Base-by-base conservation (phyloP, 331 rosid genomes). In the Rhamnella rubrinervis region DNA sequence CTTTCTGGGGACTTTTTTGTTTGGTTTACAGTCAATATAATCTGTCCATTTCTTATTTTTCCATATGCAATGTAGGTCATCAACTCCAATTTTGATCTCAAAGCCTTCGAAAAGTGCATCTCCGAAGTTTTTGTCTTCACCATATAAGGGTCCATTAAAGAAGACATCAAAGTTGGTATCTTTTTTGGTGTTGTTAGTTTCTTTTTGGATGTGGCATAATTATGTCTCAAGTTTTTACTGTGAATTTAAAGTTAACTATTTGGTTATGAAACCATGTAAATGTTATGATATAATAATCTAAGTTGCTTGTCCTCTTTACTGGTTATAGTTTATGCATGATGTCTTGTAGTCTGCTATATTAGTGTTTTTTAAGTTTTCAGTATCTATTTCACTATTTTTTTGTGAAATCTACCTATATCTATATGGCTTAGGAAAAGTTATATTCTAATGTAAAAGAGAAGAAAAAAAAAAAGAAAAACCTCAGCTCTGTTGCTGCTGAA, bases 161-260 rank as follows among this genome's bases (percentile, higher is more conserved):
- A 85, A 66, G 73, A 85, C 86, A 77, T 72, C 71, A 73, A 88
- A 78, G 97, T 93, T 86, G 72, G 95, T 85, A 63, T 72, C 82
- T 73, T 61, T 76, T 67, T 55, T 65, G n/a, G 55, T 83, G 64
- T 63, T 49, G 66, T 61, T 72, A 23, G n/a, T 49, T 56, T 69
- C 39, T 52, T 67, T 55, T 55, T 18, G 20, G 49, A 9, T 47
- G 15, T 56, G 55, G 70, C 71, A 41, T 55, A 59, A 2, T 21
- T 18, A 56, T 18, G 25, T 18, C 35, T 31, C 35, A 3, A 31
- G 35, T 31, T 31, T 31, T 31, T 31, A 31, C 35, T 31, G 5
- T 31, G 35, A 31, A 31, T 0, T 49, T 14, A 18, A 9, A 12
- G 6, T 8, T 14, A 49, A 49, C 6, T 49, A 47, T 47, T 47